Evolutionary conservation across 2,329 filamentous ascomycete genomes (phyloP).

Genomic region (Neocucurbitaria cava): DNA sequence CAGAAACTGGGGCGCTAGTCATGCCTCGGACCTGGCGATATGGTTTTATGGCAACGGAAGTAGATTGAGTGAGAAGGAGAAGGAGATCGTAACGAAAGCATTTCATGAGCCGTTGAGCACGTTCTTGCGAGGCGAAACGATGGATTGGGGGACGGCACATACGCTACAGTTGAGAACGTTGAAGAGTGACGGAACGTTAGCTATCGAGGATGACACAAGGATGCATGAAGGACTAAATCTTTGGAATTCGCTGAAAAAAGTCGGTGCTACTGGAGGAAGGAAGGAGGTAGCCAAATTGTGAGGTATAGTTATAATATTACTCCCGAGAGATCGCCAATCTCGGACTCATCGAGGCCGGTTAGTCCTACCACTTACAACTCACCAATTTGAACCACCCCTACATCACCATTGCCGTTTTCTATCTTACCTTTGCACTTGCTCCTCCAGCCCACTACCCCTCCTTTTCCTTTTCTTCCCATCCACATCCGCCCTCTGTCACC

Average conservation of each 20-base stretch:
- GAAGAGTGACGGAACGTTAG: constrained; percentile 54
- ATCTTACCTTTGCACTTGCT: neutral
- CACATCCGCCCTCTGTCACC: neutral
- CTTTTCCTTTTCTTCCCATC: neutral
- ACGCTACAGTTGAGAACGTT: constrained; percentile 54
- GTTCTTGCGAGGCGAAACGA: constrained; percentile 52
- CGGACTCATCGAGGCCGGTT: no score
- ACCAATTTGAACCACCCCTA: no score
- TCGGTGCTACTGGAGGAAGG: constrained; percentile 18
- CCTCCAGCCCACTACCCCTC: neutral
- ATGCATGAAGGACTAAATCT: constrained; percentile 57
- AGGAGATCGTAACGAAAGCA: constrained; percentile 45
- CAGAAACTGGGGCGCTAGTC: constrained; percentile 60
- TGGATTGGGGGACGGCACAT: constrained; percentile 48
- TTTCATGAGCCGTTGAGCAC: constrained; percentile 49
- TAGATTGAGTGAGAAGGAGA: constrained; percentile 53
- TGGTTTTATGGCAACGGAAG: constrained; percentile 64
- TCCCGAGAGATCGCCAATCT: neutral
- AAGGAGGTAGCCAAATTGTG: constrained; percentile 16
- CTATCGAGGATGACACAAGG: constrained; percentile 54
- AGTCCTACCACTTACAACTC: no score
- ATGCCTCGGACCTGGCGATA: constrained; percentile 60
- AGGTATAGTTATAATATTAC: neutral
- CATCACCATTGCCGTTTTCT: no score
- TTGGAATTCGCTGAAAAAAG: constrained; percentile 53